Conservation (phyloP, 2,329 filamentous ascomycete genomes). For the Beauveria sp. region DNA sequence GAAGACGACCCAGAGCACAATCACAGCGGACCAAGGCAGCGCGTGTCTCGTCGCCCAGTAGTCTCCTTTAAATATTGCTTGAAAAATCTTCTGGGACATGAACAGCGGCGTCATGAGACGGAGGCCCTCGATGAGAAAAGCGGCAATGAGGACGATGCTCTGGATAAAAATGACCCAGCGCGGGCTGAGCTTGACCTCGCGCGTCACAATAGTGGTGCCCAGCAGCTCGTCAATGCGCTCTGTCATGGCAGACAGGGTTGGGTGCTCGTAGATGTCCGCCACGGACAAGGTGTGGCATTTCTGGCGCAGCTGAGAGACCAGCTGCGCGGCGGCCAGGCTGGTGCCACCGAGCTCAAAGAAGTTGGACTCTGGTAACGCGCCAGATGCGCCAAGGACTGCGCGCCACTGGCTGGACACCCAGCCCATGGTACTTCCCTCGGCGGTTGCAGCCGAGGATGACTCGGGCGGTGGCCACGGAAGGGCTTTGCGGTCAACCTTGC, state of each 20-base stretch:
- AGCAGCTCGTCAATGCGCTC: conserved; percentile 14
- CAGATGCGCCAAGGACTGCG: conserved; percentile 14
- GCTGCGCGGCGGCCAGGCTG: conserved; percentile 18
- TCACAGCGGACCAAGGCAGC: conserved; percentile 14
- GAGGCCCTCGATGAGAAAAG: conserved; percentile 12
- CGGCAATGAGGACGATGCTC: conserved; percentile 10
- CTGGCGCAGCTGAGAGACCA: conserved; percentile 16
- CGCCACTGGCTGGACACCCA: conserved; percentile 18
- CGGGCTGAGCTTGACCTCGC: conserved; percentile 15
- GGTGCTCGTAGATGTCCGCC: conserved; percentile 17
- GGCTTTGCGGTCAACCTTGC: conserved; percentile 18
- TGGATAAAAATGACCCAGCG: conserved; percentile 16
- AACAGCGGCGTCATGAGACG: conserved; percentile 12
- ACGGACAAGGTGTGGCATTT: conserved; percentile 16
- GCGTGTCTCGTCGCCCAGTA: conserved; percentile 13
- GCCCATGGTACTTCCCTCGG: conserved; percentile 9
- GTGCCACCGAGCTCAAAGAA: conserved; percentile 19
- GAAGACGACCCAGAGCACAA: conserved; percentile 12
- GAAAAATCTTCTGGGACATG: conserved; percentile 13
- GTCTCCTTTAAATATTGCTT: not conserved
- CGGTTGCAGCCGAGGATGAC: not conserved
- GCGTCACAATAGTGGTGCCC: conserved; percentile 9
- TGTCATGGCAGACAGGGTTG: conserved; percentile 14
- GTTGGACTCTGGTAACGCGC: conserved; percentile 10
- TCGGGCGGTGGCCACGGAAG: conserved; percentile 10